These are phyloP conservation scores for Powellomyces hirtus DNA, from an alignment of 192 early-diverging fungal species.

Conservation along the genomic window DNA sequence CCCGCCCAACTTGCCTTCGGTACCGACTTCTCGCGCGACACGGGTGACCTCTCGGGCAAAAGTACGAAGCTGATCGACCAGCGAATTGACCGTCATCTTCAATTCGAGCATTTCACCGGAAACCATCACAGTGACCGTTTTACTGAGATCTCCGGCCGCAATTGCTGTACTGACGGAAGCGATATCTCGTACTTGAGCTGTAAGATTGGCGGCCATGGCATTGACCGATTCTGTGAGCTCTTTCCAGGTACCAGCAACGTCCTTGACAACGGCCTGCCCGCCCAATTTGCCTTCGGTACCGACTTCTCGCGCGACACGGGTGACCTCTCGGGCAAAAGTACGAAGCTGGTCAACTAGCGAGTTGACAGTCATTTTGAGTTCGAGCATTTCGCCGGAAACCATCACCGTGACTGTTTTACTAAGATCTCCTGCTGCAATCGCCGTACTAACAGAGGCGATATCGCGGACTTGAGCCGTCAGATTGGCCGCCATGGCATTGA, in stretches of 20 bases:
- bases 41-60: conserved; percentile 71
- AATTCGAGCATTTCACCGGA: conserved; percentile 71
- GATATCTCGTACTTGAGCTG: conserved; percentile 63
- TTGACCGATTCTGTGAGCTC: conserved; percentile 63
- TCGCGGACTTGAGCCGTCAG: conserved; percentile 67
- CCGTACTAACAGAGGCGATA: conserved; percentile 64
- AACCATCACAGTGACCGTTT: conserved; percentile 59
- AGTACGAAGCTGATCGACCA: conserved; percentile 71
- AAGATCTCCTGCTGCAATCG: conserved; percentile 65
- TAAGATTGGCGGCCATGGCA: conserved; percentile 56
- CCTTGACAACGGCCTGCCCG: conserved; percentile 53
- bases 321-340: conserved; percentile 63
- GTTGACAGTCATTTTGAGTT: conserved; percentile 71
- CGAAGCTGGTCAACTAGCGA: conserved; percentile 66
- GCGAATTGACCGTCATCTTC: conserved; percentile 70
- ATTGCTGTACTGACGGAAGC: conserved; percentile 60
- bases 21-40: conserved; percentile 70
- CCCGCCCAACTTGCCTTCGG: conserved; percentile 56
- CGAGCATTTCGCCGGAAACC: conserved; percentile 65
- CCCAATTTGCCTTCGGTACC: conserved; percentile 64
- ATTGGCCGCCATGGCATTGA: conserved; percentile 67
- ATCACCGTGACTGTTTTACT: conserved; percentile 62
- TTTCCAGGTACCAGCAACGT: conserved; percentile 47
- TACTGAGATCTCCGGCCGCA: conserved; percentile 56
- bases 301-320: conserved; percentile 67